A percentile compares a stretch with the other conserved stretches of the same genome.
Conservation (phyloP, 2,329 filamentous ascomycete species). For the Talaromyces rugulosus region DNA sequence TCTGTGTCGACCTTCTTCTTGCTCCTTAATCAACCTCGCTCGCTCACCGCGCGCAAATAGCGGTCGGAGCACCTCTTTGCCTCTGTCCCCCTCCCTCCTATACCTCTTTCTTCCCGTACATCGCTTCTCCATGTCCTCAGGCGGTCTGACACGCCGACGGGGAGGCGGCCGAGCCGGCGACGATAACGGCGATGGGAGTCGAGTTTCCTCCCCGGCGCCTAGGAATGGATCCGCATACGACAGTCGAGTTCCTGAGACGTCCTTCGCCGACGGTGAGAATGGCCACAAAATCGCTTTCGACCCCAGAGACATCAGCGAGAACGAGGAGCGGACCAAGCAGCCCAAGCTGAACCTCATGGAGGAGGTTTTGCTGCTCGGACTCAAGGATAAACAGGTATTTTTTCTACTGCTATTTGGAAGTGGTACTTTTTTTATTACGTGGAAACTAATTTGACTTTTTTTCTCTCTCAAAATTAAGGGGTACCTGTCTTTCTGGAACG, state of each 20-base stretch:
- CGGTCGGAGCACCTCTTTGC: conserved; percentile 10
- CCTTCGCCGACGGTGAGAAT: conserved; percentile 81
- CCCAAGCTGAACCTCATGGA: conserved; percentile 99
- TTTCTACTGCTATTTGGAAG: background rate
- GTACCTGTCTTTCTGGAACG: conserved; percentile 99
- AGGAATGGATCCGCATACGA: conserved; percentile 56
- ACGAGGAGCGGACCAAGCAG: conserved; percentile 91
- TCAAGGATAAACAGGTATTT: conserved; percentile 97
- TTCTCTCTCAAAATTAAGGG: conserved; percentile 54
- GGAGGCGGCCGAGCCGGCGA: conserved; percentile 57
- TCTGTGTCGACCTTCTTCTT: conserved; percentile 2
- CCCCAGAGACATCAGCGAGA: conserved; percentile 95
- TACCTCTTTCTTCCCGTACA: background rate
- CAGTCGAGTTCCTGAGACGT: conserved; percentile 63
- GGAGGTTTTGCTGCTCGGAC: conserved; percentile 86
- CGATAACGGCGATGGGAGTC: conserved; percentile 60
- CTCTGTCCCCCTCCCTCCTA: background rate
- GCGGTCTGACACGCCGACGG: conserved; percentile 67
- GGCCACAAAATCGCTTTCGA: conserved; percentile 99
- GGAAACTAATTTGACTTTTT: background rate
- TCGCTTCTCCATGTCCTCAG: conserved; percentile 53
- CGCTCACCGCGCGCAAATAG: background rate
- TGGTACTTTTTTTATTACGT: background rate
- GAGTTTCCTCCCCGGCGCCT: conserved; percentile 63
- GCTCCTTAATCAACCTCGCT: background rate